Evolutionary conservation across 2,329 filamentous ascomycete genomes (phyloP).

Genomic region (Myriosclerotinia scirpicola): DNA sequence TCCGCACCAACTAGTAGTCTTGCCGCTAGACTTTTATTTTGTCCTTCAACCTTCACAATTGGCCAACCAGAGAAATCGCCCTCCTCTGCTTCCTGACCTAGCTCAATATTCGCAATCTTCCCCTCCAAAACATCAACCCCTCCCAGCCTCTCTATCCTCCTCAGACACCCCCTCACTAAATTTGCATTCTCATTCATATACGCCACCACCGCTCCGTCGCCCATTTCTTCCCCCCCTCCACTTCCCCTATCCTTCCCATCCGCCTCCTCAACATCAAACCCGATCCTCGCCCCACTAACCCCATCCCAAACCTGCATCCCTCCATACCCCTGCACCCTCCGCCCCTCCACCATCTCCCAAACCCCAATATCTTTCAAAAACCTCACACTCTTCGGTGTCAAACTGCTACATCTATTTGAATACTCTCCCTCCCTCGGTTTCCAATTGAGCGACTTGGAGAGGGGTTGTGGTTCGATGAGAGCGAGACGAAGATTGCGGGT

Average conservation of each 20-base stretch:
- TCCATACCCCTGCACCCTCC: slow-evolving; percentile 81
- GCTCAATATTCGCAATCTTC: slow-evolving; percentile 74
- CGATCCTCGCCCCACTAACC: slow-evolving; percentile 79
- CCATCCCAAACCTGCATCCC: slow-evolving; percentile 99
- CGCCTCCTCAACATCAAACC: slow-evolving; percentile 64
- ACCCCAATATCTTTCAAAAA: slow-evolving; percentile 83
- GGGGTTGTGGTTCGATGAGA: slow-evolving; percentile 85
- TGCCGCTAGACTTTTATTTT: slow-evolving; percentile 66
- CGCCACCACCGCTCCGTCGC: slow-evolving; percentile 62
- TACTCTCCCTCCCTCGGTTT: slow-evolving; percentile 66
- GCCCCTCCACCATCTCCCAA: slow-evolving; percentile 72
- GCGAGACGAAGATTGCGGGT: slow-evolving; percentile 80
- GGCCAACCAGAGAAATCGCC: slow-evolving; percentile 86
- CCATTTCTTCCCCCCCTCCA: not conserved
- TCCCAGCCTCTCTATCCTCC: slow-evolving; percentile 67
- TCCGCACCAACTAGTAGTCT: slow-evolving; percentile 90
- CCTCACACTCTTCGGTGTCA: slow-evolving; percentile 83
- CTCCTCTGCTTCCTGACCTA: slow-evolving; percentile 67
- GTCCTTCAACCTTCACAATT: slow-evolving; percentile 67
- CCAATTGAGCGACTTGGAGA: slow-evolving; percentile 67
- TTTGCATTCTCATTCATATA: slow-evolving; percentile 98
- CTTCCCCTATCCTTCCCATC: not conserved
- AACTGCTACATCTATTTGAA: slow-evolving; percentile 93
- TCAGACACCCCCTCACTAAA: slow-evolving; percentile 74
- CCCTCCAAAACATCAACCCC: slow-evolving; percentile 70